Evolutionary conservation across 1,139 yeast species (phyloP).

Genomic region (Scheffersomyces segobiensis): DNA sequence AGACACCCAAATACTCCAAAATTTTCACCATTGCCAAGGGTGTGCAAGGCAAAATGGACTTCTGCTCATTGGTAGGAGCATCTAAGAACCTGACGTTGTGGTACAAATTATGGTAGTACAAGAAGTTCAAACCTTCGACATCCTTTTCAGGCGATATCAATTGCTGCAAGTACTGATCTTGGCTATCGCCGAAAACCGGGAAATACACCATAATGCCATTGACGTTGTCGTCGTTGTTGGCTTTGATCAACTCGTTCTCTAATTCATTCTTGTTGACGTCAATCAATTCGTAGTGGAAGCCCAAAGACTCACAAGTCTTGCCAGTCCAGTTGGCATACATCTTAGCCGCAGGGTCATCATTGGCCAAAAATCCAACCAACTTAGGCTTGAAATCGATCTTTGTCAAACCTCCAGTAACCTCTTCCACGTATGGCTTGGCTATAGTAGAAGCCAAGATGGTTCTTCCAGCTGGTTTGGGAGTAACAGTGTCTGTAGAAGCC

Average conservation of each 20-base stretch:
- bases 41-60: constrained; percentile 92
- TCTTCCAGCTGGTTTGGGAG: constrained; percentile 58
- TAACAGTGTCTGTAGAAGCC: constrained; percentile 1
- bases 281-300: constrained; percentile 80
- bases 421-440: constrained; percentile 78
- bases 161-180: constrained; percentile 94
- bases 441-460: constrained; percentile 86
- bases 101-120: constrained; percentile 90
- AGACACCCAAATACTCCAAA: constrained; percentile 84
- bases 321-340: constrained; percentile 97
- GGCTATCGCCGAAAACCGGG: constrained; percentile 94
- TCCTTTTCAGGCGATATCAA: constrained; percentile 85
- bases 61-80: constrained; percentile 60
- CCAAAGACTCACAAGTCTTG: constrained; percentile 82
- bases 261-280: constrained; percentile 76
- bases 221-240: constrained; percentile 73
- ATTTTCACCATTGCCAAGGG: constrained; percentile 94
- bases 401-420: constrained; percentile 61
- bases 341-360: constrained; percentile 90
- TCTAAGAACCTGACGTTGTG: constrained; percentile 88
- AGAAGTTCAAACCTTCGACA: constrained; percentile 91
- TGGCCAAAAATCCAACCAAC: constrained; percentile 88
- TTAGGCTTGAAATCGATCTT: constrained; percentile 59
- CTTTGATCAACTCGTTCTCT: constrained; percentile 79
- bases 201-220: constrained; percentile 98